phyloP scores from a whole-genome alignment of 768 basidiomycete species.

The Hypsizygus marmoreus region DNA sequence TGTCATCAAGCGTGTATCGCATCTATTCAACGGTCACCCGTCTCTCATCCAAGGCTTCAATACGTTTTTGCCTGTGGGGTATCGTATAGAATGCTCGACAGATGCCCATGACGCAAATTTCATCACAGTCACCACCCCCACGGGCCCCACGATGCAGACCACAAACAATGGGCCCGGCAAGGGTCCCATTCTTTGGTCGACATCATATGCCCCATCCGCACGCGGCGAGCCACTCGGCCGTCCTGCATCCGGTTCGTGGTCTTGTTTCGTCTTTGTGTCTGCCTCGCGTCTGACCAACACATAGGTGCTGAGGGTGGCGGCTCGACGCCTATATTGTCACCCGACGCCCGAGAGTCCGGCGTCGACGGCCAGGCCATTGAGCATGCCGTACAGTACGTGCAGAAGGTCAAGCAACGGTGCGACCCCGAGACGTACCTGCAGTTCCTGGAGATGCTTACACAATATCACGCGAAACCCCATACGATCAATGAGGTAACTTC shows the following conservation, averaged over 20 bases:
- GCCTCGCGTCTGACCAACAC: not conserved
- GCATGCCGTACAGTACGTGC: constrained; percentile 93
- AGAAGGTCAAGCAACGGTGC: constrained; percentile 94
- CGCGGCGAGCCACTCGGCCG: constrained; percentile 10
- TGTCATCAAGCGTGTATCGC: constrained; percentile 93
- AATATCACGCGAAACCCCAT: constrained; percentile 61
- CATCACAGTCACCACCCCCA: constrained; percentile 80
- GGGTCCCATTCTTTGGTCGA: constrained; percentile 40
- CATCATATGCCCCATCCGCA: constrained; percentile 20
- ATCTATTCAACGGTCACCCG: constrained; percentile 89
- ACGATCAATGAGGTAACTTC: constrained; percentile 57
- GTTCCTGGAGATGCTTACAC: constrained; percentile 75
- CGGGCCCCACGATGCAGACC: constrained; percentile 62
- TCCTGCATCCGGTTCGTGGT: constrained; percentile 1
- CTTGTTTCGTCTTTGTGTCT: not conserved
- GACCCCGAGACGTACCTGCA: constrained; percentile 84
- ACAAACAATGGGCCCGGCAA: constrained; percentile 46
- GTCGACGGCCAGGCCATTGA: constrained; percentile 55
- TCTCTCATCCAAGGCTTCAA: constrained; percentile 96
- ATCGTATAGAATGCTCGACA: constrained; percentile 82
- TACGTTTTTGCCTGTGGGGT: constrained; percentile 93
- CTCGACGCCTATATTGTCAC: constrained; percentile 25
- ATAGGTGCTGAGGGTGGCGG: not conserved
- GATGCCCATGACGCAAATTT: constrained; percentile 64
- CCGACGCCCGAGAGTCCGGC: constrained; percentile 34